phyloP scores from a whole-genome alignment of 2,329 filamentous ascomycete species.

The Tothia fuscella region DNA sequence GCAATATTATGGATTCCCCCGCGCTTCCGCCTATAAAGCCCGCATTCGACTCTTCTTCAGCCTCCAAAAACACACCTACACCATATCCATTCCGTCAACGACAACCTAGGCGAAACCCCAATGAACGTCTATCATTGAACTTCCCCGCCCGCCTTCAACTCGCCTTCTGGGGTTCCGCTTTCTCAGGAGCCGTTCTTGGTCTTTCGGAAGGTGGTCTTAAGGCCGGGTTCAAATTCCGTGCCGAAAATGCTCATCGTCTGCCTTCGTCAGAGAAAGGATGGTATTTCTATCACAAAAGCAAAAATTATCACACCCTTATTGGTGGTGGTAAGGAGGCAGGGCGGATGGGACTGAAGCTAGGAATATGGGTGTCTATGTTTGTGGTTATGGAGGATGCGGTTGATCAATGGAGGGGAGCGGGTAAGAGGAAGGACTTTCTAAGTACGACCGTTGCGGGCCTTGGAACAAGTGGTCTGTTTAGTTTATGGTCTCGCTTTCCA shows the following conservation, averaged over 20 bases:
- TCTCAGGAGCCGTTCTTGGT: conserved; percentile 58
- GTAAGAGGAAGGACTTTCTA: conserved; percentile 52
- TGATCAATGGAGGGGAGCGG: conserved; percentile 48
- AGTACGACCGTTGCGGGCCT: conserved; percentile 75
- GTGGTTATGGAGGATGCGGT: conserved; percentile 76
- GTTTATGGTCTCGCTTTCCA: conserved; percentile 72
- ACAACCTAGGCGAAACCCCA: conserved; percentile 7
- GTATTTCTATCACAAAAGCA: conserved; percentile 98
- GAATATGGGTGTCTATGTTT: conserved; percentile 63
- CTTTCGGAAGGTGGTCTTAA: conserved; percentile 59
- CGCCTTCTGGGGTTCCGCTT: conserved; percentile 51
- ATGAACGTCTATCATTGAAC: conserved; percentile 46
- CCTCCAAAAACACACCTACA: not conserved
- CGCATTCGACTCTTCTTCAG: not conserved
- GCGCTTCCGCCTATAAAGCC: too few species aligned
- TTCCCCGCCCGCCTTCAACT: conserved; percentile 54
- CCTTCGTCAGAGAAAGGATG: conserved; percentile 73
- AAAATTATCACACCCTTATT: conserved; percentile 74
- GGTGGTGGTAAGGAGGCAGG: conserved; percentile 69
- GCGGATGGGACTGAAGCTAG: conserved; percentile 58
- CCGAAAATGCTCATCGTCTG: conserved; percentile 90
- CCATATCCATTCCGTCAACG: conserved; percentile 2
- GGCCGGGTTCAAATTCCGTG: conserved; percentile 73
- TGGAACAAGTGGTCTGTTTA: conserved; percentile 76
- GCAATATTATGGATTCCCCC: too few species aligned